phyloP scores from a whole-genome alignment of 805 yeast species.

The Wickerhamomyces tratensis region DNA sequence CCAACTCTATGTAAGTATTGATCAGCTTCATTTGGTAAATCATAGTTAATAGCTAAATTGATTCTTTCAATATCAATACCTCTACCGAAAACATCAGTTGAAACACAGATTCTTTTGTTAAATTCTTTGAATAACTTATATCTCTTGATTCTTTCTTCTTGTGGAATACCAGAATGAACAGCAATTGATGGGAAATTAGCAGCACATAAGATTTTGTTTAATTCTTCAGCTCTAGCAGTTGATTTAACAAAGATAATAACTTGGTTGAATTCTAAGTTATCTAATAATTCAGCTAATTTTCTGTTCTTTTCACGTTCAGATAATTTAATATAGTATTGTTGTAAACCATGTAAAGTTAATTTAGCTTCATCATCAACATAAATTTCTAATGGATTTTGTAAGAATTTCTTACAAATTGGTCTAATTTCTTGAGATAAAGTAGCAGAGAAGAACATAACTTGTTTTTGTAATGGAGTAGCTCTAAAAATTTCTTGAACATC shows the following conservation, averaged over 20 bases:
- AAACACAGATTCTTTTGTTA: conserved; percentile 96
- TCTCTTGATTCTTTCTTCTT: conserved; percentile 96
- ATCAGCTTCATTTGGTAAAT: conserved; percentile 92
- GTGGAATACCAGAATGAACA: conserved; percentile 91
- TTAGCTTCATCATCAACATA: conserved; percentile 97
- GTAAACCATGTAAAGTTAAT: conserved; percentile 94
- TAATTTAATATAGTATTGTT: conserved; percentile 89
- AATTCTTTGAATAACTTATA: conserved; percentile 95
- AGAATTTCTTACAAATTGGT: conserved; percentile 94
- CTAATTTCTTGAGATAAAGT: conserved; percentile 90
- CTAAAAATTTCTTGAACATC: conserved; percentile 98
- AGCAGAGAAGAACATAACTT: conserved; percentile 99
- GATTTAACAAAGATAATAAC: conserved; percentile 94
- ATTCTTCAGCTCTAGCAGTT: conserved; percentile 83
- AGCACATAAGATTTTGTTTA: conserved; percentile 79
- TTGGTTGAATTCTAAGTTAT: conserved; percentile 93
- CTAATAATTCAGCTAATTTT: conserved; percentile 85
- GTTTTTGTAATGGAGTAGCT: conserved; percentile 96
- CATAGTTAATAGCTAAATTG: conserved; percentile 95
- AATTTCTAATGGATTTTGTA: conserved; percentile 96
- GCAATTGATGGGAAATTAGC: conserved; percentile 97
- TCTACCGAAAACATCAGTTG: conserved; percentile 98
- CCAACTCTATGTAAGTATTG: conserved; percentile 99
- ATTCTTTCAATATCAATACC: conserved; percentile 99
- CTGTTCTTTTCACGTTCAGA: conserved; percentile 89